These are phyloP conservation scores for Mortierella sp. DNA, from an alignment of 371 early-diverging fungal species.

Conservation along the genomic window DNA sequence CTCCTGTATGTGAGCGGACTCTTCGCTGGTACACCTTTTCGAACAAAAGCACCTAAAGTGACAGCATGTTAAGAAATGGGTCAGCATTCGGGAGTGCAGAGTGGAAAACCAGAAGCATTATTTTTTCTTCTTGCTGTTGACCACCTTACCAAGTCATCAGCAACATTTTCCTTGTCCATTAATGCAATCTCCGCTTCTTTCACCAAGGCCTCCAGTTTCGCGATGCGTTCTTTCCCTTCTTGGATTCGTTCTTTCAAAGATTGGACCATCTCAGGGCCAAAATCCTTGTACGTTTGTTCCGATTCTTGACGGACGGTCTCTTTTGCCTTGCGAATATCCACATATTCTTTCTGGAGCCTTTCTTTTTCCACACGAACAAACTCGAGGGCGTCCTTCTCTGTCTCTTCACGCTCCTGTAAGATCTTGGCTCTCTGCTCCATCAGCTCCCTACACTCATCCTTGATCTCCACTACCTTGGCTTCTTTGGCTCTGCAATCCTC, in stretches of 20 bases:
- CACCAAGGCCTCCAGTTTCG: constrained; percentile 3
- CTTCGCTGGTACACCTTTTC: constrained; percentile 18
- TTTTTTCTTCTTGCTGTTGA: no score
- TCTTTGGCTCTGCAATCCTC: constrained; percentile 9
- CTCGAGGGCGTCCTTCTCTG: constrained; percentile 9
- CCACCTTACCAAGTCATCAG: constrained; percentile 33
- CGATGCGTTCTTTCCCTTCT: constrained; percentile 10
- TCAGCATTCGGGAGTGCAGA: no score
- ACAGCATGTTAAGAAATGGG: no score
- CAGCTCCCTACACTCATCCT: not conserved
- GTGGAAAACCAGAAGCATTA: no score
- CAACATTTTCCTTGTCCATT: constrained; percentile 22
- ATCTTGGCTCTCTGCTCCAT: constrained; percentile 7
- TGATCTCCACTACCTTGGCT: not conserved
- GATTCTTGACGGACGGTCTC: not conserved
- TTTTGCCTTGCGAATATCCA: not conserved
- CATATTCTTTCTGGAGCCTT: constrained; percentile 1
- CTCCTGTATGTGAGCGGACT: constrained; percentile 9
- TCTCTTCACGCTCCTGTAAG: constrained; percentile 17
- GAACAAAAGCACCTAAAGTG: constrained; percentile 8
- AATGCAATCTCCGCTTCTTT: constrained; percentile 11
- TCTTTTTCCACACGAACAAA: constrained; percentile 1
- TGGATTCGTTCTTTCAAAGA: not conserved
- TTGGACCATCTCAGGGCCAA: constrained; percentile 7
- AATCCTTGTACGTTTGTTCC: not conserved